phyloP scores from a whole-genome alignment of 2,329 filamentous ascomycete genomes.

The Tolypocladium nubicola region DNA sequence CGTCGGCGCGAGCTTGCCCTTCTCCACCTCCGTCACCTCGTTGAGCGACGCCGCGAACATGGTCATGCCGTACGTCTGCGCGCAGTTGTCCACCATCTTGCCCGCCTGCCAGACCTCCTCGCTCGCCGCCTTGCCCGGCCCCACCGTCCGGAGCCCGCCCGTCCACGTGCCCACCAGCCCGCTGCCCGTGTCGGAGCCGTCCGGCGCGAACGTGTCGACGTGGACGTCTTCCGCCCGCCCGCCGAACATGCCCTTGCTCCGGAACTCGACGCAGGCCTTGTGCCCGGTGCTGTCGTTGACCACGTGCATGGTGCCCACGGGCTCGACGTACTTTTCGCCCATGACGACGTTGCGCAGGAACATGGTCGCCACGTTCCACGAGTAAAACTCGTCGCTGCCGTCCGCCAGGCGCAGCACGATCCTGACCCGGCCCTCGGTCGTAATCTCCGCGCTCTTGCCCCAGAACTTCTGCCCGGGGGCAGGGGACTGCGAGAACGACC shows the following conservation, averaged over 20 bases:
- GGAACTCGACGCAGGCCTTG: conserved; percentile 82
- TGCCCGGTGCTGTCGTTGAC: conserved; percentile 74
- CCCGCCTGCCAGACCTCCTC: conserved; percentile 72
- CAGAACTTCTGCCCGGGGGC: conserved; percentile 94
- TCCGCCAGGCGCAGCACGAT: conserved; percentile 59
- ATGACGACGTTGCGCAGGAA: conserved; percentile 95
- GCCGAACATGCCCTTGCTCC: conserved; percentile 93
- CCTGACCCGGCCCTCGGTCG: conserved; percentile 78
- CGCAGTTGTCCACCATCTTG: conserved; percentile 64
- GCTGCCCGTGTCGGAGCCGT: conserved; percentile 54
- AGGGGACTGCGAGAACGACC: conserved; percentile 82
- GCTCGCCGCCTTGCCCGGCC: conserved; percentile 49
- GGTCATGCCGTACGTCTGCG: conserved; percentile 79
- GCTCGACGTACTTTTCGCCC: conserved; percentile 96
- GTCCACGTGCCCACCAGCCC: conserved; percentile 83
- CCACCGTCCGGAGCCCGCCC: conserved; percentile 53
- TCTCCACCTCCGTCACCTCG: conserved; percentile 73
- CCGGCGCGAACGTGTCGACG: conserved; percentile 59
- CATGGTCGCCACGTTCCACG: conserved; percentile 78
- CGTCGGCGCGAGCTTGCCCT: conserved; percentile 63
- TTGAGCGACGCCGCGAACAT: conserved; percentile 79
- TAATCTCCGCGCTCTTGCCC: conserved; percentile 93
- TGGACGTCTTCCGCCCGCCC: conserved; percentile 84
- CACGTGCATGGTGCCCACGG: conserved; percentile 81
- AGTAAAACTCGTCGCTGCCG: conserved; percentile 69